Evolutionary conservation across 2,329 filamentous ascomycete genomes (phyloP), one percentile per base, ranked within the genome.

Genomic region (Sclerotiophoma versabilis): DNA sequence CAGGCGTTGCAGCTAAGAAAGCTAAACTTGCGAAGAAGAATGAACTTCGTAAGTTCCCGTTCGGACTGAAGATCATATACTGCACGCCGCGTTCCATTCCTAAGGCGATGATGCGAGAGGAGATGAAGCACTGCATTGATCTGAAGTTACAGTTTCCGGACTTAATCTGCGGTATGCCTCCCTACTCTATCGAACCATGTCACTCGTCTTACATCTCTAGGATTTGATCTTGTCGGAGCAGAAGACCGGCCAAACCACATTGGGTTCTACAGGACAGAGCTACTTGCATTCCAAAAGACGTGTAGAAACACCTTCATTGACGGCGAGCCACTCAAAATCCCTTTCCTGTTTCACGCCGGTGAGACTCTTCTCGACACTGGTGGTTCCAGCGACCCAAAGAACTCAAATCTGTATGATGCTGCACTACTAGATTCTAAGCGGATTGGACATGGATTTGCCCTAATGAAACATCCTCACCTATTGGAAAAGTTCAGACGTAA

Each of bases 281-380:
- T 91, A 6, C 73, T 87, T 3, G 76, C 77, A 1, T 89, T 90
- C 65, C 75, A 80, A 46, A 63, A 77, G 25, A 74, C 78, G 0
- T 90, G 87, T 73, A 65, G 74, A 5, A 25, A 19, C 10, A 46
- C 25, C 3, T n/a, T 27, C 14, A 3, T 46, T 1, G 17, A 43
- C n/a, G 52, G 60, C 1, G 69, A 77, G 0, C 63, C 67, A 0
- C 54, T 88, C 4, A 79, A 85, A 0, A 88, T 92, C 2, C 89
- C 89, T 0, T 90, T 91, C 65, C 77, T 92, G 32, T 90, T 92
- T 65, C 89, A 92, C 74, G 91, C 89, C 59, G 89, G 89, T 20
- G 89, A 92, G 75, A 90, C 89, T 1, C 78, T 90, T 4, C 66
- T 80, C 1, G 86, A 90, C 25, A 81, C 83, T 8, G 88, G 87